These are phyloP conservation scores for Blastosporella zonata DNA, from an alignment of 1,284 basidiomycete genomes.

Conservation along the genomic window DNA sequence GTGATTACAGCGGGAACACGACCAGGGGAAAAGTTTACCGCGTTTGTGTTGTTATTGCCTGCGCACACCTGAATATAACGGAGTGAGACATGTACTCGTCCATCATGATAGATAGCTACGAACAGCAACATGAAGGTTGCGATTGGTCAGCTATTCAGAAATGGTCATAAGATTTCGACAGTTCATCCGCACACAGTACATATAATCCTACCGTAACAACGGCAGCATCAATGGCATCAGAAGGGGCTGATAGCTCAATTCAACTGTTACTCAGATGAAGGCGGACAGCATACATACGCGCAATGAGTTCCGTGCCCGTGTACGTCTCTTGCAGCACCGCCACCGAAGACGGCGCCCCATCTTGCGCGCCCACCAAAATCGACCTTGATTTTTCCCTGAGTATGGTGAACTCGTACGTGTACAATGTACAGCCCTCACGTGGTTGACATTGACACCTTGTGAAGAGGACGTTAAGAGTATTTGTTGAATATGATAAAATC, in stretches of 20 bases:
- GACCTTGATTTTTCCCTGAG: slow-evolving; percentile 19
- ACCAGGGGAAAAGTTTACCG: slow-evolving; percentile 29
- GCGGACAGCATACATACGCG: slow-evolving; percentile 27
- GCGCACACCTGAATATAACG: slow-evolving; percentile 33
- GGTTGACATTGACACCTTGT: slow-evolving; percentile 9
- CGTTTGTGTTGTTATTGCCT: slow-evolving; percentile 30
- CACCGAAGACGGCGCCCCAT: slow-evolving; percentile 57
- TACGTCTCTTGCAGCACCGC: slow-evolving; percentile 42
- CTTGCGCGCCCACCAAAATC: slow-evolving; percentile 71
- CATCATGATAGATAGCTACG: neutral
- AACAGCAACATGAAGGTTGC: slow-evolving; percentile 29
- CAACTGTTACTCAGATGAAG: neutral
- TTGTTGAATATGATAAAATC: neutral
- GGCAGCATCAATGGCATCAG: slow-evolving; percentile 18
- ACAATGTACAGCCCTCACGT: neutral
- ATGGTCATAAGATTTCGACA: too few relatives aligned
- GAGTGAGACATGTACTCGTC: too few relatives aligned
- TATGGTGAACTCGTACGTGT: neutral
- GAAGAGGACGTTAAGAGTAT: slow-evolving; percentile 1
- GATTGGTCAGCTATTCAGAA: slow-evolving; percentile 11
- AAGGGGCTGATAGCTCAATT: neutral
- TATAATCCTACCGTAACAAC: too few relatives aligned
- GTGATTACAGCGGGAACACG: slow-evolving; percentile 53
- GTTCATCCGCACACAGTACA: too few relatives aligned
- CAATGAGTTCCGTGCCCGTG: slow-evolving; percentile 41